These are phyloP conservation scores for Salix udensis DNA, from an alignment of 345 rosid genomes.

Conservation along the genomic window DNA sequence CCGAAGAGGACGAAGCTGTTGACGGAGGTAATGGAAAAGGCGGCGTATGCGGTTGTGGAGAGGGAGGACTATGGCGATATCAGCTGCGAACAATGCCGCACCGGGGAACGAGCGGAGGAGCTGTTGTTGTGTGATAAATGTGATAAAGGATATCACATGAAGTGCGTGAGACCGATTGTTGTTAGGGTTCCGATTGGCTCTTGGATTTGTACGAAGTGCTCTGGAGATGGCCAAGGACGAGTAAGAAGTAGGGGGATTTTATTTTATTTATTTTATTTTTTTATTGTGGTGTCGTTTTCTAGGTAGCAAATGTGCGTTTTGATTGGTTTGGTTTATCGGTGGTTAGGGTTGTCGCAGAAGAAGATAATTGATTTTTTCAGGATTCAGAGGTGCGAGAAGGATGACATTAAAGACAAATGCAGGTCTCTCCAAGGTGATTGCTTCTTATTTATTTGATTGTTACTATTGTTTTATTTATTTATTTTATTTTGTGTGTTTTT, in stretches of 20 bases:
- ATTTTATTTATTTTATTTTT: not conserved
- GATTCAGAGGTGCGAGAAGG: conserved; percentile 45
- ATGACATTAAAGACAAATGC: conserved; percentile 25
- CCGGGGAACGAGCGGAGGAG: conserved; percentile 66
- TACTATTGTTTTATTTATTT: not conserved
- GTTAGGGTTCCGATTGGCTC: conserved; percentile 75
- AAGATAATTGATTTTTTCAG: conserved; percentile 76
- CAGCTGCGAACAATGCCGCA: conserved; percentile 66
- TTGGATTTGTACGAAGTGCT: conserved; percentile 70
- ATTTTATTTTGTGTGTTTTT: not conserved
- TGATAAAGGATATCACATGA: conserved; percentile 85
- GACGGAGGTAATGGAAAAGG: conserved; percentile 51
- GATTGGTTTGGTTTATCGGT: conserved; percentile 10
- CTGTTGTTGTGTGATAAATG: conserved; percentile 81
- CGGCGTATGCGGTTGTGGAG: conserved; percentile 39
- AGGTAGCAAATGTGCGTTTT: conserved; percentile 6
- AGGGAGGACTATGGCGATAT: conserved; percentile 44
- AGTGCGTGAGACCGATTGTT: conserved; percentile 77
- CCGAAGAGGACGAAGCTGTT: conserved; percentile 52
- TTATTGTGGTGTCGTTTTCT: not conserved
- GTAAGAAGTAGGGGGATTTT: conserved; percentile 65
- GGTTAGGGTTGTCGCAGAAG: conserved; percentile 73
- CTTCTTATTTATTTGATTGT: not conserved
- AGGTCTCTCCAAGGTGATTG: conserved; percentile 49
- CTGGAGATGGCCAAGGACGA: conserved; percentile 52